Base-by-base conservation (phyloP, 2,329 filamentous ascomycete species). In the Berkeleyomyces basicola region DNA sequence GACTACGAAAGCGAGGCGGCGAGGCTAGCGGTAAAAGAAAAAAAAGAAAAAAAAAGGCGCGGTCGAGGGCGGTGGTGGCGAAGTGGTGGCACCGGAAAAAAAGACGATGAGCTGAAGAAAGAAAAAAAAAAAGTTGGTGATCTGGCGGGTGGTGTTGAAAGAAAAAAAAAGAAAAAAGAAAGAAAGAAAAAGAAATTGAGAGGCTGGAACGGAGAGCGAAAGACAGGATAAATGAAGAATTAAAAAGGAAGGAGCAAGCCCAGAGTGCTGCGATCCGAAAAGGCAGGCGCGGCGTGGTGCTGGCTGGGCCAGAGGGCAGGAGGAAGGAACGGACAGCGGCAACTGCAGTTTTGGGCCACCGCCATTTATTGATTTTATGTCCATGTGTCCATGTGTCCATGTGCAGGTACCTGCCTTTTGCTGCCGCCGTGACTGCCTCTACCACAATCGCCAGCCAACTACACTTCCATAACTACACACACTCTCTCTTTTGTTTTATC, bases 161-260 rank as follows among this genome's bases (percentile, higher is more conserved):
- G 44, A 57, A 46, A 47, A 11, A 36, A 58, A 58, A 10, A 42
- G 16, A 58, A 62, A 58, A 46, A 23, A 47, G 39, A 33, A 61
- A 33, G 23, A 47, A 59, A 59, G 23, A 37, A n/a, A 55, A 57
- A 44, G 55, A 61, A 31, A 36, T 37, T 39, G 58, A 64, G 53
- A 44, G 58, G 44, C 23, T 42, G 51, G 47, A 59, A 61, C 37
- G 33, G 47, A 57, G 59, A 36, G 55, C 51, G 33, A 43, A 51
- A 58, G 46, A 49, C 49, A 36, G 43, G 36, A 61, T 42, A 23
- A 6, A 33, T 9, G 43, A 61, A 31, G 42, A 37, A 40, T 14
- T n/a, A 44, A 23, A 23, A 46, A 46, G 9, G 57, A 43, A 59
- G 7, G 43, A 43, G 16, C 42, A 31, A 47, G 53, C 33, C 46